Conservation (phyloP, 306 rosid genomes). For the Arachis hypogaea region DNA sequence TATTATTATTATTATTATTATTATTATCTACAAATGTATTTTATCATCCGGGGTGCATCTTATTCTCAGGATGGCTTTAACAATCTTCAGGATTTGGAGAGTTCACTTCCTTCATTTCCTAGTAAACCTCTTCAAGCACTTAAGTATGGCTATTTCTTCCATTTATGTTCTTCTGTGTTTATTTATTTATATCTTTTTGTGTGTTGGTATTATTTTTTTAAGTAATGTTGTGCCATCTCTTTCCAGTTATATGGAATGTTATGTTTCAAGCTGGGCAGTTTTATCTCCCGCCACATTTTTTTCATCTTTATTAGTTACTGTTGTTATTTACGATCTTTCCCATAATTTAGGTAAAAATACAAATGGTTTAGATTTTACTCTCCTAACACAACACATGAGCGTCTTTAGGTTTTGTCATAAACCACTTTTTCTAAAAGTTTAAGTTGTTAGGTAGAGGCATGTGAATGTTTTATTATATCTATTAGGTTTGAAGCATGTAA, state of each 20-base stretch:
- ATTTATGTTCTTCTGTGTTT: neutral
- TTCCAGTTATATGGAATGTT: slow-evolving; percentile 24
- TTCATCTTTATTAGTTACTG: slow-evolving; percentile 12
- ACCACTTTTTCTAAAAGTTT: no score
- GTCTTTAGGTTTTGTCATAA: no score
- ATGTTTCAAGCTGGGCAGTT: slow-evolving; percentile 14
- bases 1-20: no score
- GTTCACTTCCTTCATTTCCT: slow-evolving; percentile 89
- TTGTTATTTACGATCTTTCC: neutral
- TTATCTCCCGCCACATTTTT: neutral
- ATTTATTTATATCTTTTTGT: neutral
- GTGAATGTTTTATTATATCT: no score
- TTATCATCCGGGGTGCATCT: slow-evolving; percentile 33
- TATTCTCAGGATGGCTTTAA: slow-evolving; percentile 74
- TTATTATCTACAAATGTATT: slow-evolving; percentile 12
- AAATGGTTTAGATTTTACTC: no score
- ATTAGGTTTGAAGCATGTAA: no score
- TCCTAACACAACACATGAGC: no score
- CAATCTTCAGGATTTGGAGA: slow-evolving; percentile 77
- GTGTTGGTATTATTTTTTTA: slow-evolving; percentile 4
- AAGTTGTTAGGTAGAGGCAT: no score
- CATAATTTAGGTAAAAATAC: no score
- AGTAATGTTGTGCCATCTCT: slow-evolving; percentile 19
- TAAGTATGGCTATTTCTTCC: slow-evolving; percentile 58
- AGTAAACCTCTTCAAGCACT: slow-evolving; percentile 86